Evolutionary conservation across 306 rosid species (phyloP).

Genomic region (Rosa chinensis): DNA sequence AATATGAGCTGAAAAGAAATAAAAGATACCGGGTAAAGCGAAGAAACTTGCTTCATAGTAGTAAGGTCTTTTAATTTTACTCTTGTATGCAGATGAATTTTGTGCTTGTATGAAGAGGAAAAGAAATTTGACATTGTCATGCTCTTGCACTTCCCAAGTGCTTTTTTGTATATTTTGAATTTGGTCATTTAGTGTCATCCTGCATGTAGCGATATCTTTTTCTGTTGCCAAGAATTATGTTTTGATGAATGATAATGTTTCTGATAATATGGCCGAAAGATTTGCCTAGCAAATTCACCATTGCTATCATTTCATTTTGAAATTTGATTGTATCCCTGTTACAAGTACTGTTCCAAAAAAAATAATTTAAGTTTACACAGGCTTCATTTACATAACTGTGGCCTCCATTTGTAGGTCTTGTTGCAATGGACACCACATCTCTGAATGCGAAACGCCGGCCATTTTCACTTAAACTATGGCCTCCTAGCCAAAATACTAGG

Average conservation of each 20-base stretch:
- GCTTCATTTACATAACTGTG: not conserved
- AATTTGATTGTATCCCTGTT: not conserved
- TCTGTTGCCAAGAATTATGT: not conserved
- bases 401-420: constrained; percentile 41
- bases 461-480: constrained; percentile 92
- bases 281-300: not conserved
- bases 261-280: not conserved
- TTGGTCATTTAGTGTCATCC: not conserved
- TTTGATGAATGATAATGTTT: not conserved
- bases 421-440: constrained; percentile 53
- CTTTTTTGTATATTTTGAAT: not conserved
- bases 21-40: not conserved
- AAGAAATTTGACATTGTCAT: not conserved
- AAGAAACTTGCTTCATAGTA: not conserved
- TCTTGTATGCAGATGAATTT: not conserved
- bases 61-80: not conserved
- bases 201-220: not conserved
- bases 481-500: constrained; percentile 93
- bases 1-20: not conserved
- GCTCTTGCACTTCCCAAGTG: not conserved
- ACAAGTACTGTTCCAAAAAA: not conserved
- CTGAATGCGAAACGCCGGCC: constrained; percentile 52
- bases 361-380: not conserved
- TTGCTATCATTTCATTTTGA: not conserved
- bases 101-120: not conserved